Conservation (phyloP, 2,329 filamentous ascomycete species). For the Orbilia javanica region DNA sequence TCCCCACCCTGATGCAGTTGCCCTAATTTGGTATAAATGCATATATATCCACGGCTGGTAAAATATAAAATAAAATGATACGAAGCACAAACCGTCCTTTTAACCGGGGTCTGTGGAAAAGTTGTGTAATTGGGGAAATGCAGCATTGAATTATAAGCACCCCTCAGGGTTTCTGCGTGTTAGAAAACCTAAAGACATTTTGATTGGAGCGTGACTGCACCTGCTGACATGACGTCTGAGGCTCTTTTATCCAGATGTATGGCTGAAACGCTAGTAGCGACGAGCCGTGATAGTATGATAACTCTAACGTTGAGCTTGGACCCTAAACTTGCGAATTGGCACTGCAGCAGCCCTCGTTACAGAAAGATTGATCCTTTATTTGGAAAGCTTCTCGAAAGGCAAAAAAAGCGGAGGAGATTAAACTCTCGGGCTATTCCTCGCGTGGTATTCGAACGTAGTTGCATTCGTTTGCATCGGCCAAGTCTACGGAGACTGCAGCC, state of each 20-base stretch:
- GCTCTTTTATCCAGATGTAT: constrained; percentile 57
- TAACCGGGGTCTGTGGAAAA: constrained; percentile 35
- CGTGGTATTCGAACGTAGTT: constrained; percentile 38
- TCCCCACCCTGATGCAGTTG: constrained; percentile 7
- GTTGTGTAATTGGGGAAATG: constrained; percentile 13
- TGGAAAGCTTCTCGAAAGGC: constrained; percentile 39
- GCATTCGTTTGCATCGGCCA: constrained; percentile 21
- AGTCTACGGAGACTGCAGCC: constrained; percentile 23
- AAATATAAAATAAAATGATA: constrained; percentile 58
- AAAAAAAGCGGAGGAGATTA: constrained; percentile 28
- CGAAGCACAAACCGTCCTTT: constrained; percentile 43
- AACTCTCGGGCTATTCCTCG: constrained; percentile 51
- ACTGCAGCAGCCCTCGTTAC: constrained; percentile 11
- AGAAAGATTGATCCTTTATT: constrained; percentile 16
- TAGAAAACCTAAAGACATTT: constrained; percentile 12
- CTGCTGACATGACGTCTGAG: constrained; percentile 58
- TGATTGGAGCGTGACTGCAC: constrained; percentile 46
- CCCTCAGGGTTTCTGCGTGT: constrained; percentile 20
- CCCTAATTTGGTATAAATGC: constrained; percentile 43
- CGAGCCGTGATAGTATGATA: constrained; percentile 39
- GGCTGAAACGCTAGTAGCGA: constrained; percentile 56
- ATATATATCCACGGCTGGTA: constrained; percentile 51
- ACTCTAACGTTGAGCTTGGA: constrained; percentile 15
- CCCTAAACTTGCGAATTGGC: constrained; percentile 17
- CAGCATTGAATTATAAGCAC: constrained; percentile 25